These are phyloP conservation scores for Argentina anserina DNA, from an alignment of 306 rosid genomes.

Conservation along the genomic window DNA sequence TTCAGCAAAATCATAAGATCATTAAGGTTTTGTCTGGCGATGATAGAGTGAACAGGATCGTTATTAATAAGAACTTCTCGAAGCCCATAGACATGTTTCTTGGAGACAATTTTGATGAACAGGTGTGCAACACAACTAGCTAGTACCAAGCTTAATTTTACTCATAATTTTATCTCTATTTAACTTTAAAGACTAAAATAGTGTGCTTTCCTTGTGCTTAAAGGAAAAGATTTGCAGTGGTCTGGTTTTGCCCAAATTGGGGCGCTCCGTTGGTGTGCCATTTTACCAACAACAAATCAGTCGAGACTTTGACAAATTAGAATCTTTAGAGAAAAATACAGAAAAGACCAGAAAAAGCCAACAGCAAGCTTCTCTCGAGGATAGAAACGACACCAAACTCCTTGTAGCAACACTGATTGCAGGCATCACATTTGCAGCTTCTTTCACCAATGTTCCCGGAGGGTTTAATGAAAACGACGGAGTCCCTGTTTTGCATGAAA, in stretches of 20 bases:
- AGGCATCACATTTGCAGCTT: background rate
- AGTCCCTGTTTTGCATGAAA: background rate
- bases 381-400: background rate
- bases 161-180: background rate
- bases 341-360: background rate
- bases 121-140: background rate
- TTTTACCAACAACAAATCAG: background rate
- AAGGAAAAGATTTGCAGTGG: background rate
- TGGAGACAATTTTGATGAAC: background rate
- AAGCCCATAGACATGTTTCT: background rate
- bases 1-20: background rate
- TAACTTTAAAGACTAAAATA: background rate
- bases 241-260: background rate
- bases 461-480: background rate
- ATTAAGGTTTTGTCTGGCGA: background rate
- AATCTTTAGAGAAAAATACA: background rate
- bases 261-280: background rate
- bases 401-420: conserved; percentile 7
- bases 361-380: background rate
- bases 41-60: background rate
- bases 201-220: background rate
- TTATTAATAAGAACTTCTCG: background rate
- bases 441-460: background rate
- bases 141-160: background rate
- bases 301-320: background rate